A percentile compares a stretch with the other conserved stretches of the same genome.
Evolutionary conservation across 371 early-diverging fungal species (phyloP).

Genomic region (Dinochytrium kinnereticum): DNA sequence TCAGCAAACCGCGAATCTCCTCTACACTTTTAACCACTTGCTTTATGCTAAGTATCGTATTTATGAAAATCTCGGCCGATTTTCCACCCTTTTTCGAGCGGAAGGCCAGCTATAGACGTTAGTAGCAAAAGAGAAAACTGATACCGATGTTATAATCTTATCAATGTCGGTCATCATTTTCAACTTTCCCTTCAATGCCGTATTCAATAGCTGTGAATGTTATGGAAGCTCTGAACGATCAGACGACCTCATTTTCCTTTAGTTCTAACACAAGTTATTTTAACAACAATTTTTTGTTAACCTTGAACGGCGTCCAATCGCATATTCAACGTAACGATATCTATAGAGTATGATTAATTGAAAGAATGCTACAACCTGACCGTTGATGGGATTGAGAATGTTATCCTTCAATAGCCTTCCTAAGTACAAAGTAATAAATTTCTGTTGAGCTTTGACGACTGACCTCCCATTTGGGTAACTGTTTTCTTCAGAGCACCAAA

Average conservation of each 20-base stretch:
- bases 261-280: conserved; percentile 14
- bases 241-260: conserved; percentile 4
- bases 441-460: neutral
- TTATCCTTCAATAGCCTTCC: conserved; percentile 72
- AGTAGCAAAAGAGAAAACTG: neutral
- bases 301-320: conserved; percentile 65
- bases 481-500: conserved; percentile 66
- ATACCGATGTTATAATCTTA: conserved; percentile 55
- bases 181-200: conserved; percentile 39
- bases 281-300: neutral
- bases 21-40: conserved; percentile 59
- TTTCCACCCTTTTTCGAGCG: conserved; percentile 56
- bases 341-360: conserved; percentile 25
- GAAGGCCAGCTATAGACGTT: conserved; percentile 49
- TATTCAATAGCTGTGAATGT: conserved; percentile 18
- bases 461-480: conserved; percentile 70
- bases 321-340: conserved; percentile 41
- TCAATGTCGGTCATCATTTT: conserved; percentile 58
- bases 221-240: no score
- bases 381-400: conserved; percentile 71
- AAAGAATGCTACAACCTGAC: conserved; percentile 26
- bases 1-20: conserved; percentile 46
- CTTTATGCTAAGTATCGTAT: conserved; percentile 72
- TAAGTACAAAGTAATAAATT: conserved; percentile 5
- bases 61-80: conserved; percentile 72